Conservation (phyloP, 148 eudicot species). For the Silene conica region DNA sequence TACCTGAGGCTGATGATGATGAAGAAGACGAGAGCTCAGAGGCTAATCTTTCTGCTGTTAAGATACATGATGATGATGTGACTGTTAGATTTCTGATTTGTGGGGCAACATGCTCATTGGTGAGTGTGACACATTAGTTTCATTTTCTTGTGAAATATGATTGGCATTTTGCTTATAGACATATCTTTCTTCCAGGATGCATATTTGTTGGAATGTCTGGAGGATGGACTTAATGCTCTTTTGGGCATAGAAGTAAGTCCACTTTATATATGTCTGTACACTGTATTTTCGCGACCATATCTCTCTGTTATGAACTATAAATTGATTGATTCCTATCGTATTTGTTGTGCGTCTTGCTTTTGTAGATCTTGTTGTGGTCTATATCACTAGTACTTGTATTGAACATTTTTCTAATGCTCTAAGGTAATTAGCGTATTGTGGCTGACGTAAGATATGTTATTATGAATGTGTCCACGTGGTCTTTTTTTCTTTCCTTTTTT, state of each 20-base stretch:
- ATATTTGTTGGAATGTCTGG: constrained; percentile 61
- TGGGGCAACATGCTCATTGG: constrained; percentile 62
- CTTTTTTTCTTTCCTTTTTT: no score
- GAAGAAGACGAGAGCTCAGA: constrained; percentile 61
- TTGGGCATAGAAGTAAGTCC: constrained; percentile 85
- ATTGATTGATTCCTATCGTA: background rate
- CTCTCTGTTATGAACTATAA: background rate
- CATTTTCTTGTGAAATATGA: constrained; percentile 10
- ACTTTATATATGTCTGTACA: background rate
- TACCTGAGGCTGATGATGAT: constrained; percentile 53
- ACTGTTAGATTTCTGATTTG: constrained; percentile 75
- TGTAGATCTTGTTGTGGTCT: background rate
- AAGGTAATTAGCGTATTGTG: background rate
- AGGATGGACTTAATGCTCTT: constrained; percentile 90
- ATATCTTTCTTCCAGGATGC: constrained; percentile 55
- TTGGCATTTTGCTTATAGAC: constrained; percentile 21
- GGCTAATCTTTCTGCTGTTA: constrained; percentile 60
- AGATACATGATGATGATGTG: constrained; percentile 83
- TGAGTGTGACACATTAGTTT: constrained; percentile 34
- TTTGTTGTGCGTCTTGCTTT: background rate
- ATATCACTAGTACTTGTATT: background rate
- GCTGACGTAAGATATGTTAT: background rate
- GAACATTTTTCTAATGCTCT: background rate
- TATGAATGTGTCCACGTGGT: background rate
- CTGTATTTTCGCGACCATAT: background rate